Evolutionary conservation across 2,329 filamentous ascomycete species (phyloP), one percentile per base, ranked within the genome.

Genomic region (Hirsutella thompsonii): DNA sequence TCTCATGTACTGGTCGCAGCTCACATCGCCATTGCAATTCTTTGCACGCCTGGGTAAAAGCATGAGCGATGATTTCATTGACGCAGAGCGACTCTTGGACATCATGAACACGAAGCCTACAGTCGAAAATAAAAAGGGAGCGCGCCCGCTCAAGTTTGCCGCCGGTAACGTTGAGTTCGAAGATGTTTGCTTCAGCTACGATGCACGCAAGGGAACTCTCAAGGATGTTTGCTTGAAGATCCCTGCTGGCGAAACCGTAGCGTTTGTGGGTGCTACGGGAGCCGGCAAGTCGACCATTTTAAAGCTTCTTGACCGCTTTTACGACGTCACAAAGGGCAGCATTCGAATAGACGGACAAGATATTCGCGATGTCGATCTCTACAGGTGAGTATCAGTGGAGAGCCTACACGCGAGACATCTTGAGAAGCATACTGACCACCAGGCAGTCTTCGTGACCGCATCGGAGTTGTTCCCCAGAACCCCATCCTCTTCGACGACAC

Each of bases 1-100:
- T 14, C 61, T 86, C 44, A 81, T 79, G 40, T 87, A 86, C 56
- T 84, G 84, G 80, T 72, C 73, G 16, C 81, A 86, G 52, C 67
- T 87, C 30, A 81, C 81, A 36, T 71, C 74, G 2, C 82, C 82
- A 2, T 67, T 87, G 40, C 79, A 79, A 48, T 85, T 83, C 57
- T 85, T 87, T 52, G 70, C 73, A 6, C 61, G 63, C 16, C 58
- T 78, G 21, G 72, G 74, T 6, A 74, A 72, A 51, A 69, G 59
- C 38, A 67, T 79, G 46, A 73, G 72, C 42, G 66, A 68, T 45
- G 68, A 75, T 42, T 63, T 79, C 29, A 71, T 78, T 36, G 66
- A 76, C 42, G 73, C 74, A 5, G 72, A 79, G 52, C 65, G 70
- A 20, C 62, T 79, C 20, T 56, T 78, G 14, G 70, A 74, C 42